phyloP scores from a whole-genome alignment of 495 filamentous ascomycete genomes.

The Thermochaetoides thermophila region DNA sequence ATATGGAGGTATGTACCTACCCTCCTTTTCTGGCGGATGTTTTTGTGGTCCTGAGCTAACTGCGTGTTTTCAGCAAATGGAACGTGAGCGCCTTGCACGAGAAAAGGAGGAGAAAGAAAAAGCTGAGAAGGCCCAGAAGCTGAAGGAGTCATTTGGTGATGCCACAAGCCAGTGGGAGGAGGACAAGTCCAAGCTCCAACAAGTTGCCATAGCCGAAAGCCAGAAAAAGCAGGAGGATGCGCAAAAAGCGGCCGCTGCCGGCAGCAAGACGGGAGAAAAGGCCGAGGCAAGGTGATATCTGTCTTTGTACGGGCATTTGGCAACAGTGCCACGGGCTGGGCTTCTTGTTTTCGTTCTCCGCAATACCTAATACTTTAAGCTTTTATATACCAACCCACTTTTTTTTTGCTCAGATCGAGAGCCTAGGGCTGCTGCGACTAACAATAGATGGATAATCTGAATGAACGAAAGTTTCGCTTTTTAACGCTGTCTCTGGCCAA shows the following conservation, averaged over 20 bases:
- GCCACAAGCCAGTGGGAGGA: constrained; percentile 62
- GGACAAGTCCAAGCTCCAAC: constrained; percentile 62
- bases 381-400: too few species aligned
- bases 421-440: too few species aligned
- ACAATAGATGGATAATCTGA: too few species aligned
- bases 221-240: constrained; percentile 28
- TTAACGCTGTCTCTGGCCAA: too few species aligned
- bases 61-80: constrained; percentile 73
- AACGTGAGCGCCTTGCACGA: constrained; percentile 54
- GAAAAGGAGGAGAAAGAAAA: constrained; percentile 63
- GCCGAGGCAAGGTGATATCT: background rate
- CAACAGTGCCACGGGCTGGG: too few species aligned
- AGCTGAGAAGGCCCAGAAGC: constrained; percentile 46
- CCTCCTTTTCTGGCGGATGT: too few species aligned
- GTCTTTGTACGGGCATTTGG: too few species aligned
- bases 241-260: constrained; percentile 4
- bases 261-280: constrained; percentile 5
- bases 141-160: constrained; percentile 58
- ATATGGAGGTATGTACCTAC: constrained; percentile 81
- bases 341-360: too few species aligned
- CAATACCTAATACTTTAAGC: too few species aligned
- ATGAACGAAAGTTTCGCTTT: too few species aligned
- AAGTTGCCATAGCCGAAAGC: constrained; percentile 48
- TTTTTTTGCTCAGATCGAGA: too few species aligned
- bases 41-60: too few species aligned